Base-by-base conservation (phyloP, 202 grass and related monocot species). In the Saccharum hybrid region DNA sequence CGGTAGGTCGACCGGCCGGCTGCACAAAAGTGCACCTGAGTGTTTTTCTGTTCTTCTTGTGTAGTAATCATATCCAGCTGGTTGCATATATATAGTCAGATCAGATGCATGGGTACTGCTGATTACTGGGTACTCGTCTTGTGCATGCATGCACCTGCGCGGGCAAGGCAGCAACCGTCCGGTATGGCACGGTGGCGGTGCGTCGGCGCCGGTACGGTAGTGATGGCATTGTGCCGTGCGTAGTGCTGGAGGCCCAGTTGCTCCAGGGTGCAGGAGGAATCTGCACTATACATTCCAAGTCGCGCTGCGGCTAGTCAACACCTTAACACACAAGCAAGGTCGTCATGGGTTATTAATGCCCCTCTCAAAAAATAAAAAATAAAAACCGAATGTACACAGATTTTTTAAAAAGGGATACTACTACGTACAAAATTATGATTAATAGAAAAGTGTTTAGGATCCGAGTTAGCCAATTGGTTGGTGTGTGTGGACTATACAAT, bases 131-230 rank as follows among this genome's bases (percentile, higher is more conserved):
- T 74, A 31, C 30, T 54, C 48, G 16, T 56, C 72, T 30, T 34
- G 8, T 5, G 33, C 9, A 12, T 62, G 54, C 37, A 62, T 37
- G n/a, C 28, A 23, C 15, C 2, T 19, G 14, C 28, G 30, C 13
- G 9, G 18, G n/a, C 33, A 57, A 19, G 45, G 52, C 77, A 19
- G 65, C 62, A 62, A 56, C 74, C 38, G 19, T 21, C 73, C 57
- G 37, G 86, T 66, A 83, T 79, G 80, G 86, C 37, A 26, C 59
- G 59, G 30, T 39, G 66, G 33, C 59, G 22, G 71, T 31, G 75
- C 52, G 56, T n/a, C 73, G 56, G 42, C 64, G 56, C 15, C 73
- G 56, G 54, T 54, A 42, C 65, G 56, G 18, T 19, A 16, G 84
- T 3, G 70, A 26, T 19, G 71, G 30, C 85, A 82, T 12, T 9